Evolutionary conservation across 2,329 filamentous ascomycete genomes (phyloP).

Genomic region (Botrytis porri): DNA sequence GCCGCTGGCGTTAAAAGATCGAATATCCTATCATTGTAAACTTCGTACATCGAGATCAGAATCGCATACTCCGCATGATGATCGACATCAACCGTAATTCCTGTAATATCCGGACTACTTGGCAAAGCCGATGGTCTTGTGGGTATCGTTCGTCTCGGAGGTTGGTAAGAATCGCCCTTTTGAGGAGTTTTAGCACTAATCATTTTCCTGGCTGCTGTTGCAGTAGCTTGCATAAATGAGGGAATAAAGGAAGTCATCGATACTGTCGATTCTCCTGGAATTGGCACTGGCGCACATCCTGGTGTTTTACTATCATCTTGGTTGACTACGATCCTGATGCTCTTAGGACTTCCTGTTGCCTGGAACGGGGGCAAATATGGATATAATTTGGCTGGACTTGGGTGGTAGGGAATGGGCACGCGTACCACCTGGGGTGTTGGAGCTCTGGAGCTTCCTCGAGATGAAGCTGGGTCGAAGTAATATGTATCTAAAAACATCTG

Average conservation of each 20-base stretch:
- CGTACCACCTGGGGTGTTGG: constrained; percentile 68
- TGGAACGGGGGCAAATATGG: constrained; percentile 25
- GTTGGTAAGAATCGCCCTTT: constrained; percentile 54
- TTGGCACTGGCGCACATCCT: constrained; percentile 21
- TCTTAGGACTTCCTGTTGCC: constrained; percentile 34
- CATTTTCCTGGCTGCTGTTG: constrained; percentile 35
- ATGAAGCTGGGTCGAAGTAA: constrained; percentile 63
- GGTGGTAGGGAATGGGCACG: constrained; percentile 32
- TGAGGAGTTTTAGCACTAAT: constrained; percentile 39
- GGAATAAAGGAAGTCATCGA: constrained; percentile 27
- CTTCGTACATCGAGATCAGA: constrained; percentile 96
- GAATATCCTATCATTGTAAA: constrained; percentile 97
- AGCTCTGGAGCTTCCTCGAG: constrained; percentile 61
- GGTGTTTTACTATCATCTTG: constrained; percentile 20
- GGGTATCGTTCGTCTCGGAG: constrained; percentile 58
- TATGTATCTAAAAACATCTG: constrained; percentile 74
- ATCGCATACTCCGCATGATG: constrained; percentile 77
- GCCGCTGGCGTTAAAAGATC: constrained; percentile 73
- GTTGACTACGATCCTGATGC: constrained; percentile 29
- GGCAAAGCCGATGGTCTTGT: constrained; percentile 70
- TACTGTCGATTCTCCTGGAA: constrained; percentile 20
- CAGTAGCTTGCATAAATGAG: constrained; percentile 36
- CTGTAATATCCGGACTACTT: constrained; percentile 69
- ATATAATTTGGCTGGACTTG: constrained; percentile 26
- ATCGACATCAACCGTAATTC: constrained; percentile 65